A percentile compares a stretch with the other conserved stretches of the same genome.
phyloP scores from a whole-genome alignment of 352 stramenopile genomes.

The Globisporangium megalacanthum region DNA sequence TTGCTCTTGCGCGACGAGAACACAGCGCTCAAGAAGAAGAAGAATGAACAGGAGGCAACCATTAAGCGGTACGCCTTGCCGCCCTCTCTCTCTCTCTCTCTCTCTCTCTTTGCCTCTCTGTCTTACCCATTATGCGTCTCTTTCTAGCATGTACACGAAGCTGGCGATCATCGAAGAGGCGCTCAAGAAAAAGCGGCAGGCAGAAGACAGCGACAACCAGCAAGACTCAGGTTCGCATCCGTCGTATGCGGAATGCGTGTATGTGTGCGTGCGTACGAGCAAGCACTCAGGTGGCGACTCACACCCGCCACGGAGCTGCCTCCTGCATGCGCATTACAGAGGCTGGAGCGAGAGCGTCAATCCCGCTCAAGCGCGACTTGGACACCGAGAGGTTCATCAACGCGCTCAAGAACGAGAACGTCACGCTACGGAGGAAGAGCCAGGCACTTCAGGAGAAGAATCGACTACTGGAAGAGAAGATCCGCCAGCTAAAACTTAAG shows the following conservation, averaged over 20 bases:
- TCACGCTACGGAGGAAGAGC: constrained; percentile 65
- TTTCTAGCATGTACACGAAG: constrained; percentile 82
- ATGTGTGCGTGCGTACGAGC: background rate
- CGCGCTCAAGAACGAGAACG: constrained; percentile 74
- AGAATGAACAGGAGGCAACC: constrained; percentile 88
- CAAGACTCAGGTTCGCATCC: constrained; percentile 33
- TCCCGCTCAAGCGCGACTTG: constrained; percentile 48
- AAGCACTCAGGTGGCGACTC: too few relatives aligned
- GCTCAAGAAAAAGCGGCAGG: constrained; percentile 67
- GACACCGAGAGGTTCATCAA: constrained; percentile 81
- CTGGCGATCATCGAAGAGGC: constrained; percentile 84
- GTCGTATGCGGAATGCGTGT: background rate
- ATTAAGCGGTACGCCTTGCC: constrained; percentile 63
- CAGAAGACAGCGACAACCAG: constrained; percentile 51
- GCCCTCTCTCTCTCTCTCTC: background rate
- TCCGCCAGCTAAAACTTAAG: constrained; percentile 25
- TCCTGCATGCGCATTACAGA: constrained; percentile 13
- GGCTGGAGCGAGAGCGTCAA: constrained; percentile 17
- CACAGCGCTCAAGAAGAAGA: constrained; percentile 84
- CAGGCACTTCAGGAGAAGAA: constrained; percentile 69
- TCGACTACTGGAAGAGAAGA: constrained; percentile 52
- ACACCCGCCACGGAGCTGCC: too few relatives aligned
- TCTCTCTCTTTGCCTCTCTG: background rate
- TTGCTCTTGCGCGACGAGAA: constrained; percentile 81
- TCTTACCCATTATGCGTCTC: background rate